A percentile compares a stretch with the other conserved stretches of the same genome.
These are phyloP conservation scores for Aureobasidium sp. DNA, from an alignment of 2,329 filamentous ascomycete genomes.

Conservation along the genomic window DNA sequence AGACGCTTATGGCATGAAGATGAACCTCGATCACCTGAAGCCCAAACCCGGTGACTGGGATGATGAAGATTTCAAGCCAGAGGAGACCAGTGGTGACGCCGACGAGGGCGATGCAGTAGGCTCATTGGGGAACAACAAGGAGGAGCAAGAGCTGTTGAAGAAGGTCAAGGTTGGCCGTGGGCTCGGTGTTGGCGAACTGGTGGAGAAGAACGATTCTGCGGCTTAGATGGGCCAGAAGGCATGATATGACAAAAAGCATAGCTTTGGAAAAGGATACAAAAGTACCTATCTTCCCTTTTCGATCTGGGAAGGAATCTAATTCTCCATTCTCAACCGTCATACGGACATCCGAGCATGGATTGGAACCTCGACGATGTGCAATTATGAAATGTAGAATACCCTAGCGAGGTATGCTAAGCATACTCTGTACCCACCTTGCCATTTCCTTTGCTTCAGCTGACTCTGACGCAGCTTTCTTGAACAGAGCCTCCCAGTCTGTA, in stretches of 20 bases:
- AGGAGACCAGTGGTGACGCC: slow-evolving; percentile 29
- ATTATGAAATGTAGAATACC: no score
- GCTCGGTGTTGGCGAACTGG: slow-evolving; percentile 66
- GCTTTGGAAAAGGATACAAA: not conserved
- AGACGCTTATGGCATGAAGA: slow-evolving; percentile 89
- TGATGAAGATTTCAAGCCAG: slow-evolving; percentile 31
- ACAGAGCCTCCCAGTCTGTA: slow-evolving; percentile 26
- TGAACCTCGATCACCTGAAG: slow-evolving; percentile 59
- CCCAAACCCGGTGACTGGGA: slow-evolving; percentile 42
- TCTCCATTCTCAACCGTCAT: not conserved
- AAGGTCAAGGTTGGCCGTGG: slow-evolving; percentile 78
- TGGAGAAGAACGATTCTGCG: slow-evolving; percentile 41
- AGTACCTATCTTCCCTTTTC: not conserved
- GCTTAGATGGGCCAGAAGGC: not conserved
- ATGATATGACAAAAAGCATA: not conserved
- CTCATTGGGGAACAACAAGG: slow-evolving; percentile 28
- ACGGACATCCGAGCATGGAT: not conserved
- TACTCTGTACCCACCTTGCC: slow-evolving; percentile 17
- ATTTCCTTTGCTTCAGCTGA: slow-evolving; percentile 5
- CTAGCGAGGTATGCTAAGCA: slow-evolving; percentile 12
- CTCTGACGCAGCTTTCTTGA: slow-evolving; percentile 5
- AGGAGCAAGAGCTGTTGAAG: slow-evolving; percentile 45
- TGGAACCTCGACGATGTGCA: not conserved
- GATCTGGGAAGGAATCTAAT: not conserved
- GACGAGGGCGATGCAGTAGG: slow-evolving; percentile 33